Evolutionary conservation across 148 eudicot species (phyloP).

Genomic region (Agrostemma githago): DNA sequence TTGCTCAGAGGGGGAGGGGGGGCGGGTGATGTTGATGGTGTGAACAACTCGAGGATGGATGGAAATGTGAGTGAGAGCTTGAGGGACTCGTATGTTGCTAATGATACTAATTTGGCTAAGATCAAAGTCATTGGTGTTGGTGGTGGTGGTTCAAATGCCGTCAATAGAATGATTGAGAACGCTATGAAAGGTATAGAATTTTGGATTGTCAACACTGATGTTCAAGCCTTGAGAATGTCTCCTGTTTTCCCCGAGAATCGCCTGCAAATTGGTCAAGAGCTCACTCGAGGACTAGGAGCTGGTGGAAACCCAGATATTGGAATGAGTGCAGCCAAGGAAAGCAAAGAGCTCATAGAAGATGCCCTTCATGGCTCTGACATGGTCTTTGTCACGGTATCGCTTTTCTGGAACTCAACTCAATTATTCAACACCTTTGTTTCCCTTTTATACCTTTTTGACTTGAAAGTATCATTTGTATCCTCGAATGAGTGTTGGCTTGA

Average conservation of each 20-base stretch:
- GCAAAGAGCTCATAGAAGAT: constrained; percentile 71
- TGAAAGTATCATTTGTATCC: neutral
- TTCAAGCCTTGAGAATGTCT: constrained; percentile 95
- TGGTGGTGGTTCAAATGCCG: constrained; percentile 98
- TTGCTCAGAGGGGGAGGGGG: constrained; percentile 64
- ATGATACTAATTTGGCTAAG: constrained; percentile 64
- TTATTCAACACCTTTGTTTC: neutral
- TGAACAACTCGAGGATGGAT: constrained; percentile 42
- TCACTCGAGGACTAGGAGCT: constrained; percentile 95
- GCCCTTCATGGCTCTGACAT: constrained; percentile 91
- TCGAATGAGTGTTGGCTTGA: neutral
- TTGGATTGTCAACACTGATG: constrained; percentile 94
- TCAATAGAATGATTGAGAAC: constrained; percentile 96
- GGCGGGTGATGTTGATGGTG: constrained; percentile 31
- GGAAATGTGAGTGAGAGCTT: constrained; percentile 51
- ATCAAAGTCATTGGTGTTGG: constrained; percentile 98
- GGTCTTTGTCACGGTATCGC: constrained; percentile 88
- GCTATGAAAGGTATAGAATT: constrained; percentile 94
- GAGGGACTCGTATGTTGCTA: constrained; percentile 38
- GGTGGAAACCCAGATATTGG: constrained; percentile 98
- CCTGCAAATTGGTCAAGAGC: constrained; percentile 91
- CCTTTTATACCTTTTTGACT: neutral
- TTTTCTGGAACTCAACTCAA: neutral
- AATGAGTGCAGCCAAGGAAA: constrained; percentile 93
- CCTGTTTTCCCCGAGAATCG: constrained; percentile 81